These are phyloP conservation scores for Bacidia gigantensis DNA, from an alignment of 495 filamentous ascomycete species.

Conservation along the genomic window DNA sequence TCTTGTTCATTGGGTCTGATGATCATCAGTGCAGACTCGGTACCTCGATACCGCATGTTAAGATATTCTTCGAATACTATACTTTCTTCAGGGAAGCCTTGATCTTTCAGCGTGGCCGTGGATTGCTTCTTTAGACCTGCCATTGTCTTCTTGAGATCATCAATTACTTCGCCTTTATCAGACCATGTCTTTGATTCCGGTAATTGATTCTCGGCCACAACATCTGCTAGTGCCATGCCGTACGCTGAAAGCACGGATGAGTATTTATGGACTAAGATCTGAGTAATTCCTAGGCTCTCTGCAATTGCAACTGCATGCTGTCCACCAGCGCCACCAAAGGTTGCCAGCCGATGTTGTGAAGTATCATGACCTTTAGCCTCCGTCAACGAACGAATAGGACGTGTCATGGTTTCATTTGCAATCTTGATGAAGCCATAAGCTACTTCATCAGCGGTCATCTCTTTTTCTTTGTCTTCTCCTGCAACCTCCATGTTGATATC, in stretches of 20 bases:
- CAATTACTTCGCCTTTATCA: constrained; percentile 37
- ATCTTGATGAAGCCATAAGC: constrained; percentile 85
- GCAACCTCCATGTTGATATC: constrained; percentile 56
- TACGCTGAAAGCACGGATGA: constrained; percentile 93
- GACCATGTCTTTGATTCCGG: constrained; percentile 74
- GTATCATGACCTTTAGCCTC: constrained; percentile 91
- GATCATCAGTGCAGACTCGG: constrained; percentile 79
- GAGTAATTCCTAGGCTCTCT: constrained; percentile 68
- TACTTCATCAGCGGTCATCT: constrained; percentile 75
- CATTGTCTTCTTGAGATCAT: constrained; percentile 36
- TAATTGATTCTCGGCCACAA: constrained; percentile 84
- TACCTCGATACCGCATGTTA: constrained; percentile 80
- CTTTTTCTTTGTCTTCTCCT: constrained; percentile 39
- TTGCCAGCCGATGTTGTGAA: constrained; percentile 74
- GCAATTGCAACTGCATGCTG: constrained; percentile 97
- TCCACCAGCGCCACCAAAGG: constrained; percentile 89
- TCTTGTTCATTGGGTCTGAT: constrained; percentile 46
- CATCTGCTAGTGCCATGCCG: constrained; percentile 91
- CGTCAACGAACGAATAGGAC: constrained; percentile 82
- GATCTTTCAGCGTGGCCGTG: constrained; percentile 45
- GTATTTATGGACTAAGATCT: constrained; percentile 82
- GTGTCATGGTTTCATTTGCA: constrained; percentile 90
- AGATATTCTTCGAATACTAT: constrained; percentile 80
- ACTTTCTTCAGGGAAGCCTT: constrained; percentile 56
- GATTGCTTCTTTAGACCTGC: constrained; percentile 46